Conservation (phyloP, 805 yeast genomes). For the Saturnispora besseyi region DNA sequence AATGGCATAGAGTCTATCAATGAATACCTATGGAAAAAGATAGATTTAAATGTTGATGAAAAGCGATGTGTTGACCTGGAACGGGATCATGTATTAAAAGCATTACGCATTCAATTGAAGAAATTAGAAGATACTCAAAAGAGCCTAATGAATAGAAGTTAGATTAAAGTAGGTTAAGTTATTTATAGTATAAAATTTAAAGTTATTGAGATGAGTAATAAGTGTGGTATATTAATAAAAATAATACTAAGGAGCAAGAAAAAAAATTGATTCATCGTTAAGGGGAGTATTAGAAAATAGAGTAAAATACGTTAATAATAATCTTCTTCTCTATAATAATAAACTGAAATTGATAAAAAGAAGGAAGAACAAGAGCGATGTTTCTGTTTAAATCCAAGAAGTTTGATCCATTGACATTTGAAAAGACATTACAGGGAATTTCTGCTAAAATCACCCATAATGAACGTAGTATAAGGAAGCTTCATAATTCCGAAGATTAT, state of each 20-base stretch:
- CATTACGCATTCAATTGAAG: neutral
- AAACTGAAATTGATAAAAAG: neutral
- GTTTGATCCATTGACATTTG: conserved; percentile 37
- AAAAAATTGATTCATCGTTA: neutral
- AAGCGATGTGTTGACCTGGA: neutral
- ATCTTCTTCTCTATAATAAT: too few relatives aligned
- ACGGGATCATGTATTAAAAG: neutral
- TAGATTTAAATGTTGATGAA: conserved; percentile 2
- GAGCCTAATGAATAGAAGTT: neutral
- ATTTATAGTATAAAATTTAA: neutral
- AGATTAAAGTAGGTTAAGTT: neutral
- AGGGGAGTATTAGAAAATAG: too few relatives aligned
- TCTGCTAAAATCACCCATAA: conserved; percentile 28
- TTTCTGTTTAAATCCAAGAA: conserved; percentile 21
- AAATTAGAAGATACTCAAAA: neutral
- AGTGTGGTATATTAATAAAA: neutral
- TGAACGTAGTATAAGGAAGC: conserved; percentile 17
- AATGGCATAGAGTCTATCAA: neutral
- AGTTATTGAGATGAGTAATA: neutral
- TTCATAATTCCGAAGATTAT: conserved; percentile 12
- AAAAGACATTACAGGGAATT: conserved; percentile 32
- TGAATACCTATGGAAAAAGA: conserved; percentile 5
- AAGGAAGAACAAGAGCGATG: neutral
- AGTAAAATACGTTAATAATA: too few relatives aligned
- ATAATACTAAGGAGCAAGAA: neutral